phyloP scores from a whole-genome alignment of 495 filamentous ascomycete genomes.

The Trichocladium antarcticum region DNA sequence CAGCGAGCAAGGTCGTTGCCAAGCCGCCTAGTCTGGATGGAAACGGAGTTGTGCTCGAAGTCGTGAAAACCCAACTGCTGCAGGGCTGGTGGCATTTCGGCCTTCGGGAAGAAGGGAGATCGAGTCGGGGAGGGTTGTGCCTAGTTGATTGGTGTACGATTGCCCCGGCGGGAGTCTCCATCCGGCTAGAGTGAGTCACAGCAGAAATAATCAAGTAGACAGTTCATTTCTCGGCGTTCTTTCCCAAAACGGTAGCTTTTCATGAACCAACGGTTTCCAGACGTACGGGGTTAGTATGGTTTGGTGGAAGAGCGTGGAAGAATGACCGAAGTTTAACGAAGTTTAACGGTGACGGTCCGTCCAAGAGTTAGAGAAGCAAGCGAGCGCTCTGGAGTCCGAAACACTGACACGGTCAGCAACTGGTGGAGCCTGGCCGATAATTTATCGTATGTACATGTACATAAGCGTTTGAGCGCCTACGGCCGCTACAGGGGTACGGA shows the following conservation, averaged over 20 bases:
- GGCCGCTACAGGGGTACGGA: not conserved
- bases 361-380: not conserved
- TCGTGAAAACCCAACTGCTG: too few relatives aligned
- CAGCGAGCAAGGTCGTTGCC: too few relatives aligned
- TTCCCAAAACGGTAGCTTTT: too few relatives aligned
- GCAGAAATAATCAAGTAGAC: too few relatives aligned
- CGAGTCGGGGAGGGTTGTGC: slow-evolving; percentile 3
- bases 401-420: too few relatives aligned
- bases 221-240: too few relatives aligned
- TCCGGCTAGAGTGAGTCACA: too few relatives aligned
- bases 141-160: slow-evolving; percentile 8
- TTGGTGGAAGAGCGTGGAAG: too few relatives aligned
- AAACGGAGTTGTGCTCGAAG: too few relatives aligned
- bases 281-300: too few relatives aligned
- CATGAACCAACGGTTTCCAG: too few relatives aligned
- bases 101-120: not conserved
- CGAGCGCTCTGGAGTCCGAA: not conserved
- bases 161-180: not conserved
- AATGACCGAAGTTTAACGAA: slow-evolving; percentile 23
- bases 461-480: not conserved
- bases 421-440: slow-evolving; percentile 12
- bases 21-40: too few relatives aligned
- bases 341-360: slow-evolving; percentile 4
- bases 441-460: slow-evolving; percentile 25
- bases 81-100: slow-evolving; percentile 9